phyloP scores from a whole-genome alignment of 441 rosid species.

The Adansonia rubrostipa region DNA sequence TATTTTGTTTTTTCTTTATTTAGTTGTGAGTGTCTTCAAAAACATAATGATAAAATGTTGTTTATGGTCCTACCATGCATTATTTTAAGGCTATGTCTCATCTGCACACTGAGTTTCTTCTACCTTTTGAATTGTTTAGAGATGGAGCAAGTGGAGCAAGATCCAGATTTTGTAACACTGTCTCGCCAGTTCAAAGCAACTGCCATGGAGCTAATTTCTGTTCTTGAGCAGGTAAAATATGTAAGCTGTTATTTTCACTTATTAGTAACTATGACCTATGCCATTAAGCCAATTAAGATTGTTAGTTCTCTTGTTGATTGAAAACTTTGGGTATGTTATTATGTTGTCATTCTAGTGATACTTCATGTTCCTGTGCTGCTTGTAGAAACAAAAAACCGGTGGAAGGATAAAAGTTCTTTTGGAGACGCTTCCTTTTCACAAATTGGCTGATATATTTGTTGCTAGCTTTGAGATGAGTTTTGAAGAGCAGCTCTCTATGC shows the following conservation, averaged over 20 bases:
- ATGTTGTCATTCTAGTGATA: constrained; percentile 20
- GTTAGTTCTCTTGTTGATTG: constrained; percentile 22
- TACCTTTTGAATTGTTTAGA: constrained; percentile 53
- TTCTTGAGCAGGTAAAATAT: constrained; percentile 82
- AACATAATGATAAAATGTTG: constrained; percentile 5
- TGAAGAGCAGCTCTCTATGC: constrained; percentile 92
- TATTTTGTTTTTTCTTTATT: background rate
- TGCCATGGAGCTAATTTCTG: constrained; percentile 94
- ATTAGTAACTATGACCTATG: background rate
- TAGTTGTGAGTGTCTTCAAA: constrained; percentile 13
- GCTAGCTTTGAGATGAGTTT: constrained; percentile 99
- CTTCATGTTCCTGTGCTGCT: constrained; percentile 31
- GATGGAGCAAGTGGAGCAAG: constrained; percentile 94
- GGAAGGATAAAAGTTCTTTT: constrained; percentile 94
- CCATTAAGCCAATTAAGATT: background rate
- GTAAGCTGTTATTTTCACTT: background rate
- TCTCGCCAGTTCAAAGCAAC: constrained; percentile 95
- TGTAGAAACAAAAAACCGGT: constrained; percentile 89
- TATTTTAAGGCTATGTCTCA: constrained; percentile 23
- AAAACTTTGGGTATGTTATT: background rate
- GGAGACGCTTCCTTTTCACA: constrained; percentile 97
- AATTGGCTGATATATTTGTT: constrained; percentile 98
- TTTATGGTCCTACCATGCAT: constrained; percentile 9
- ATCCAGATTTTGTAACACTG: constrained; percentile 76
- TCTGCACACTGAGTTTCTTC: constrained; percentile 35